Percentiles rank a stretch among this genome's conserved stretches.
These are phyloP conservation scores for Exophiala oligosperma DNA, from an alignment of 2,329 filamentous ascomycete species.

Conservation along the genomic window DNA sequence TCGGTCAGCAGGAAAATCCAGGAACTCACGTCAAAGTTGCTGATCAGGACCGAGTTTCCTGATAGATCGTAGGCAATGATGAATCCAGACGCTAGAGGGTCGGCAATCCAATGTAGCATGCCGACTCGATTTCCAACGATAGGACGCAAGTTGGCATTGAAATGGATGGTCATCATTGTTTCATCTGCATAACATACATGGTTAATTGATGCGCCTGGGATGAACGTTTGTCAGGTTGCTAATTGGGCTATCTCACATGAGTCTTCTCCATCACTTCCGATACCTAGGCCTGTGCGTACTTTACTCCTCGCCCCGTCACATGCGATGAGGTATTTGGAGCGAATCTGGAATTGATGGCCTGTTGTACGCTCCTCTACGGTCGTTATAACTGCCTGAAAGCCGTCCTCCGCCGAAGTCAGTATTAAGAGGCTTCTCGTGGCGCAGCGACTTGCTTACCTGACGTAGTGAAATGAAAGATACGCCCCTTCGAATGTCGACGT, in stretches of 20 bases:
- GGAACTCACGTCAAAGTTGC: constrained; percentile 43
- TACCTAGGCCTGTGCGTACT: constrained; percentile 22
- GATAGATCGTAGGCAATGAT: constrained; percentile 47
- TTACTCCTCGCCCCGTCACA: constrained; percentile 21
- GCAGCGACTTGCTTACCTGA: constrained; percentile 31
- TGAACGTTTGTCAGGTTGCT: no score
- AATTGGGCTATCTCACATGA: constrained; percentile 34
- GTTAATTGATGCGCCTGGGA: neutral
- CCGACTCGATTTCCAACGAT: constrained; percentile 41
- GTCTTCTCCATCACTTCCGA: constrained; percentile 45
- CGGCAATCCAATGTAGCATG: constrained; percentile 49
- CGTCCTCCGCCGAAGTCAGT: constrained; percentile 29
- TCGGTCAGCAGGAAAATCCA: neutral
- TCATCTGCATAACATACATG: constrained; percentile 33
- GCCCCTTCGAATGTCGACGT: constrained; percentile 16
- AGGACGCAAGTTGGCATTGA: constrained; percentile 43
- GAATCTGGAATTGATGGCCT: constrained; percentile 11
- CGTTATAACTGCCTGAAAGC: constrained; percentile 27
- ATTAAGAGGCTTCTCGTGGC: neutral
- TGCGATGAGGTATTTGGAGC: constrained; percentile 15
- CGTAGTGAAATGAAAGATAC: constrained; percentile 37
- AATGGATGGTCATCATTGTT: constrained; percentile 51
- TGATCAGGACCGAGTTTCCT: constrained; percentile 45
- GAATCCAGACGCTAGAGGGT: constrained; percentile 45
- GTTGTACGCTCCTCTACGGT: constrained; percentile 20